Conservation (phyloP, 2,329 filamentous ascomycete genomes). For the Xylariomycetidae sp. region DNA sequence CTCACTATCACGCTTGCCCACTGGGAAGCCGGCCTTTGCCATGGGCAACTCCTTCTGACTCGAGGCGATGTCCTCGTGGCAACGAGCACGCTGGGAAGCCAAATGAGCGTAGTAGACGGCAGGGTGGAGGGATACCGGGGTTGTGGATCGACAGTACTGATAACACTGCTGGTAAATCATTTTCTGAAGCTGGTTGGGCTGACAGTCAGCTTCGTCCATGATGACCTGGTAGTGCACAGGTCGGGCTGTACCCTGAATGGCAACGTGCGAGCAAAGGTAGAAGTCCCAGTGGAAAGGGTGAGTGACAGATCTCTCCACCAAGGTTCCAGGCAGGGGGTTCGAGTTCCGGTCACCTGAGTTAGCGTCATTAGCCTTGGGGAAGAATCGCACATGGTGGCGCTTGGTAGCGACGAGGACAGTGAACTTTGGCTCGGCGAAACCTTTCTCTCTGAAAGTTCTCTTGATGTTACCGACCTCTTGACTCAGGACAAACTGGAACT, state of each 20-base stretch:
- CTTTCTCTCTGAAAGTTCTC: conserved; percentile 42
- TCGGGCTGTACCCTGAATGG: conserved; percentile 90
- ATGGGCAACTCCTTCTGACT: conserved; percentile 40
- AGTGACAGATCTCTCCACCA: conserved; percentile 87
- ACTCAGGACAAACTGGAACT: conserved; percentile 75
- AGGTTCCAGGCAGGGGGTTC: conserved; percentile 79
- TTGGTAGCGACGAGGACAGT: conserved; percentile 88
- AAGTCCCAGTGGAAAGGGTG: conserved; percentile 91
- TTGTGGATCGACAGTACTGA: conserved; percentile 87
- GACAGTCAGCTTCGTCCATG: conserved; percentile 69
- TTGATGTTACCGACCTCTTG: conserved; percentile 74
- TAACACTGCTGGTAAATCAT: conserved; percentile 96
- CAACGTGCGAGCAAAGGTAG: conserved; percentile 58
- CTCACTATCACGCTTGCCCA: conserved; percentile 20
- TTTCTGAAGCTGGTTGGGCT: conserved; percentile 67
- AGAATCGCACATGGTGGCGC: conserved; percentile 90
- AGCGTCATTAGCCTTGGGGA: conserved; percentile 57
- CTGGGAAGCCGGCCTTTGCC: conserved; percentile 33
- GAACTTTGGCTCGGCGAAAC: conserved; percentile 53
- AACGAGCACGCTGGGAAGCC: conserved; percentile 72
- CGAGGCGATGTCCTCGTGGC: conserved; percentile 58
- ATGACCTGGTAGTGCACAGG: conserved; percentile 92
- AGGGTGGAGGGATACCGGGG: conserved; percentile 82
- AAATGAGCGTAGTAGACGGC: conserved; percentile 96
- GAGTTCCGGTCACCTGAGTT: conserved; percentile 62